Conservation (phyloP, 2,329 filamentous ascomycete species). For the Botrytis hyacinthi region DNA sequence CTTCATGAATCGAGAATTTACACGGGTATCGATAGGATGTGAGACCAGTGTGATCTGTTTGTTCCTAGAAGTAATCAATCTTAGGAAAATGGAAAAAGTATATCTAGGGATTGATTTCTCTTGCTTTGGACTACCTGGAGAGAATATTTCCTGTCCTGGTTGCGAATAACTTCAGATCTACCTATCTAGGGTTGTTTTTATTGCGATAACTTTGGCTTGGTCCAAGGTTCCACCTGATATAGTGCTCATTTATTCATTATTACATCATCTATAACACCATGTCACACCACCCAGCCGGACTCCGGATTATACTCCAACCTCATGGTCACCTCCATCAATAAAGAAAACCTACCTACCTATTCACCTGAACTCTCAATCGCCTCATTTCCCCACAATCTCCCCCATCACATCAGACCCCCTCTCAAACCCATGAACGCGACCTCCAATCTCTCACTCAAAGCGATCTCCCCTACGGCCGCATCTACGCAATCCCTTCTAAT, state of each 20-base stretch:
- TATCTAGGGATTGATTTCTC: too few species aligned
- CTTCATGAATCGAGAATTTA: background rate
- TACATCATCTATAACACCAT: rapidly evolving
- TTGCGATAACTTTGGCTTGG: too few species aligned
- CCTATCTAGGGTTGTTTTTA: too few species aligned
- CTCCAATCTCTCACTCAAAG: background rate
- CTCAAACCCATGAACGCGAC: rapidly evolving
- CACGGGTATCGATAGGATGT: rapidly evolving
- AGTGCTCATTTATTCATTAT: background rate
- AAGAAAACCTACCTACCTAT: background rate
- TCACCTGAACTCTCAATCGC: background rate
- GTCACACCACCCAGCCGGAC: background rate
- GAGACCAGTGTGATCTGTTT: rapidly evolving
- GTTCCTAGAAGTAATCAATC: background rate
- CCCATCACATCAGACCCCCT: background rate
- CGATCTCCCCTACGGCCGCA: background rate
- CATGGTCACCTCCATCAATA: background rate
- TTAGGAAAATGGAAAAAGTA: background rate
- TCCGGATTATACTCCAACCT: too few species aligned
- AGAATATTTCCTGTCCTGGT: background rate
- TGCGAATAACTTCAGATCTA: background rate
- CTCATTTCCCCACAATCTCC: background rate
- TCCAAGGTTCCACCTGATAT: too few species aligned
- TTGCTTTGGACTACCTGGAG: background rate
- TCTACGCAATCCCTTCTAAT: background rate